Evolutionary conservation across 2,329 filamentous ascomycete genomes (phyloP).

Genomic region (Apiospora phragmitis): DNA sequence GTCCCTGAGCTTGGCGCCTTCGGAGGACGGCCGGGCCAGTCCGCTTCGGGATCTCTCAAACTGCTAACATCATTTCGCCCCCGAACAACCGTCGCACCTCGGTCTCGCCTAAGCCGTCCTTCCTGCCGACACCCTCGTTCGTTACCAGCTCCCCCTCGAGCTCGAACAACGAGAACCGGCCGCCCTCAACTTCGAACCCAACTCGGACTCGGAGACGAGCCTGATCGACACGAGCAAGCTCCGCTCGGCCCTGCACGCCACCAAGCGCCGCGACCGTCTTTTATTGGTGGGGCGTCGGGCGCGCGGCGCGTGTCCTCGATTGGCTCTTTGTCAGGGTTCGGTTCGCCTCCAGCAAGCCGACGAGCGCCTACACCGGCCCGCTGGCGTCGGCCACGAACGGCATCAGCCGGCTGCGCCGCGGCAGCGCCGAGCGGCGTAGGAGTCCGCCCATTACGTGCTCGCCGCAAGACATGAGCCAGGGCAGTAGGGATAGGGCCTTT

Average conservation of each 20-base stretch:
- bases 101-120: constrained; percentile 33
- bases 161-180: constrained; percentile 53
- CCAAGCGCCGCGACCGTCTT: constrained; percentile 46
- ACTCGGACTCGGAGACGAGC: constrained; percentile 52
- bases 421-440: constrained; percentile 50
- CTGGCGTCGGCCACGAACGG: constrained; percentile 54
- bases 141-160: constrained; percentile 28
- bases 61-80: constrained; percentile 51
- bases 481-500: constrained; percentile 37
- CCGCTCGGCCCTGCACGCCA: constrained; percentile 54
- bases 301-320: constrained; percentile 48
- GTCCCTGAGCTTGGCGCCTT: constrained; percentile 59
- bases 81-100: constrained; percentile 31
- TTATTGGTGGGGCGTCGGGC: constrained; percentile 35
- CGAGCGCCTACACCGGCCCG: constrained; percentile 38
- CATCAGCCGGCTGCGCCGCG: constrained; percentile 54
- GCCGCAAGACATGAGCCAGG: constrained; percentile 37
- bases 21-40: constrained; percentile 47
- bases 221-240: constrained; percentile 55
- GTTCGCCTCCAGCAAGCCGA: constrained; percentile 33
- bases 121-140: constrained; percentile 26
- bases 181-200: constrained; percentile 42
- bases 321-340: constrained; percentile 35
- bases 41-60: constrained; percentile 52
- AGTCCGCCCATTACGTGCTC: constrained; percentile 57